These are phyloP conservation scores for Coemansia sp. DNA, from an alignment of 192 early-diverging fungal genomes.

Conservation along the genomic window DNA sequence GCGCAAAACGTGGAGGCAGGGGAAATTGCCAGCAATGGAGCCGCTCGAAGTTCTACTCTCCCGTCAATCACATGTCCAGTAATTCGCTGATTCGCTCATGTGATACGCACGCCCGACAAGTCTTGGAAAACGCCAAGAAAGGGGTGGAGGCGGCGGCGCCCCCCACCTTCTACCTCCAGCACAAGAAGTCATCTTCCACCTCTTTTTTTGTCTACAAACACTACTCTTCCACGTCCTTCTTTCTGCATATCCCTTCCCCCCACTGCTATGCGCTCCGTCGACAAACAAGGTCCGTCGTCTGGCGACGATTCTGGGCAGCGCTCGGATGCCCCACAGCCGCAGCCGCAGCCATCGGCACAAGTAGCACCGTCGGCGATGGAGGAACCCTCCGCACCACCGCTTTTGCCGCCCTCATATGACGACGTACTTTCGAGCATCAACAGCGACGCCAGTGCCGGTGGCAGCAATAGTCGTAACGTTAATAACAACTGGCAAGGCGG, in stretches of 20 bases:
- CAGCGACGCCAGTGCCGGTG: not conserved
- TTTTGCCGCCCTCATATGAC: slow-evolving; percentile 44
- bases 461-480: not conserved
- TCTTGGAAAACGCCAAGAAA: not conserved
- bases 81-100: not conserved
- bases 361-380: not conserved
- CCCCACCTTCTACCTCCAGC: not conserved
- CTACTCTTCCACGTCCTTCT: not conserved
- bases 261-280: not conserved
- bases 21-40: too few species aligned
- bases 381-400: slow-evolving; percentile 31
- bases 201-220: not conserved
- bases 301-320: not conserved
- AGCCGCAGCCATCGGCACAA: not conserved
- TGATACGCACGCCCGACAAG: not conserved
- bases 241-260: not conserved
- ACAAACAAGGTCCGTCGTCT: not conserved
- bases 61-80: not conserved
- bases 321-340: not conserved
- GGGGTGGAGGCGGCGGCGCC: not conserved
- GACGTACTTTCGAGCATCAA: slow-evolving; percentile 26
- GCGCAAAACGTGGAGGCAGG: too few species aligned
- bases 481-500: not conserved
- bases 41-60: not conserved
- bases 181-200: not conserved